Evolutionary conservation across 1,139 yeast species (phyloP).

Genomic region (Sugiyamaella castrensis): DNA sequence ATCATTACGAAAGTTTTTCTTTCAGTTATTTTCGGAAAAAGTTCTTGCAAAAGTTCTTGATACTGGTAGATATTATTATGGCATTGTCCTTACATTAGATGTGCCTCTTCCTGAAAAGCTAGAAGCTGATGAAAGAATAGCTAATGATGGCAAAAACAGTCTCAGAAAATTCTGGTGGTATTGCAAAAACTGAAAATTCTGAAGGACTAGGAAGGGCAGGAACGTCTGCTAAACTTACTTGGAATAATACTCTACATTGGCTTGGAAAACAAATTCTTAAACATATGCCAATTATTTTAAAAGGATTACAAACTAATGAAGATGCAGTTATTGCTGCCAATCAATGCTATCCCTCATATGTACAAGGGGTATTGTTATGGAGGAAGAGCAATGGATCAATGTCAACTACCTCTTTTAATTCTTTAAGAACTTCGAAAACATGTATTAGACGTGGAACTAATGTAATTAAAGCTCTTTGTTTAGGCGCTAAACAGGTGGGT

Average conservation of each 20-base stretch:
- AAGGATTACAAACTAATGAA: constrained; percentile 68
- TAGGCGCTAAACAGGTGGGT: constrained; percentile 84
- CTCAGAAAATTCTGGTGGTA: constrained; percentile 38
- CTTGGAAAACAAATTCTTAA: constrained; percentile 49
- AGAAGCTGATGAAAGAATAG: constrained; percentile 61
- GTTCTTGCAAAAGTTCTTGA: constrained; percentile 52
- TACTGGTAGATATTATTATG: constrained; percentile 49
- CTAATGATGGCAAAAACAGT: constrained; percentile 43
- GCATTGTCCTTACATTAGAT: constrained; percentile 78
- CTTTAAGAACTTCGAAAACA: constrained; percentile 55
- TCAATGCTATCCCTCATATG: constrained; percentile 41
- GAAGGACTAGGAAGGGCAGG: constrained; percentile 92
- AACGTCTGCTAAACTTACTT: constrained; percentile 73
- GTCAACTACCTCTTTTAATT: constrained; percentile 65
- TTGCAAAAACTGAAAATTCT: constrained; percentile 56
- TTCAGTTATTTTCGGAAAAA: constrained; percentile 68
- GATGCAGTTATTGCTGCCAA: constrained; percentile 63
- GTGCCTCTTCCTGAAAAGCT: constrained; percentile 94
- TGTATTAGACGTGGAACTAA: constrained; percentile 71
- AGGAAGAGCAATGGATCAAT: constrained; percentile 71
- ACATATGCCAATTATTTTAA: constrained; percentile 59
- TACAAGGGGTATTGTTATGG: constrained; percentile 55
- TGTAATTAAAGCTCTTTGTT: constrained; percentile 64
- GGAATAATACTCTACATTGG: constrained; percentile 64
- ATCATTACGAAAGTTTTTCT: constrained; percentile 82